Conservation (phyloP, 1,139 yeast species). For the Candida buenavistaensis region DNA sequence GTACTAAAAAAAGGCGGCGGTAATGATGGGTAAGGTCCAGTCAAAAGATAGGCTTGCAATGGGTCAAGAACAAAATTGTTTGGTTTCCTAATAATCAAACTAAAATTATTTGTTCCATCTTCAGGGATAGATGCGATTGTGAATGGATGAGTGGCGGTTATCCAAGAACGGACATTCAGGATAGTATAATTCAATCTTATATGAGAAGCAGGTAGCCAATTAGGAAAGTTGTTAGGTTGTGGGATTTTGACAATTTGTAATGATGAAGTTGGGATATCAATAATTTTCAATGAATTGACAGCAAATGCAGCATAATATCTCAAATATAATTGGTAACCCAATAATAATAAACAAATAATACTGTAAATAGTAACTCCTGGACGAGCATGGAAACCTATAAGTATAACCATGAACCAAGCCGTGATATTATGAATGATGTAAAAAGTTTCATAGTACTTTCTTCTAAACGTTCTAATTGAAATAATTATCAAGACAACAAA, state of each 20-base stretch:
- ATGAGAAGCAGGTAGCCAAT: slow-evolving; percentile 38
- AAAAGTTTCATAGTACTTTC: slow-evolving; percentile 29
- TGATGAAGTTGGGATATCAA: slow-evolving; percentile 17
- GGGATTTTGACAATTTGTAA: slow-evolving; percentile 27
- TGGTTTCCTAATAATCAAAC: slow-evolving; percentile 25
- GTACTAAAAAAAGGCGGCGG: slow-evolving; percentile 31
- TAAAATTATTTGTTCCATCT: slow-evolving; percentile 17
- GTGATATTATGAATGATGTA: slow-evolving; percentile 37
- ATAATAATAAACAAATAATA: slow-evolving; percentile 19
- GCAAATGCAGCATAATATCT: slow-evolving; percentile 17
- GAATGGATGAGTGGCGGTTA: slow-evolving; percentile 42
- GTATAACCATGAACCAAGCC: slow-evolving; percentile 27
- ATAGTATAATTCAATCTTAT: slow-evolving; percentile 27
- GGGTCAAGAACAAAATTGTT: slow-evolving; percentile 19
- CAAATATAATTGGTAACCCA: slow-evolving; percentile 26
- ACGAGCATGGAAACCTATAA: slow-evolving; percentile 43
- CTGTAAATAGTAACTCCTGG: slow-evolving; percentile 37
- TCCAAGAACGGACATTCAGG: slow-evolving; percentile 21
- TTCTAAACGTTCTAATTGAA: slow-evolving; percentile 45
- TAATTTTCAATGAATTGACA: slow-evolving; percentile 14
- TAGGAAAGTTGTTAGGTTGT: slow-evolving; percentile 27
- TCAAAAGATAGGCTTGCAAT: slow-evolving; percentile 18
- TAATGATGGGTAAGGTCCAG: slow-evolving; percentile 32
- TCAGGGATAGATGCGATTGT: slow-evolving; percentile 24
- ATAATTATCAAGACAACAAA: slow-evolving; percentile 48